A percentile compares a stretch with the other conserved stretches of the same genome.
phyloP scores from a whole-genome alignment of 306 rosid species.

The Corylus americana region DNA sequence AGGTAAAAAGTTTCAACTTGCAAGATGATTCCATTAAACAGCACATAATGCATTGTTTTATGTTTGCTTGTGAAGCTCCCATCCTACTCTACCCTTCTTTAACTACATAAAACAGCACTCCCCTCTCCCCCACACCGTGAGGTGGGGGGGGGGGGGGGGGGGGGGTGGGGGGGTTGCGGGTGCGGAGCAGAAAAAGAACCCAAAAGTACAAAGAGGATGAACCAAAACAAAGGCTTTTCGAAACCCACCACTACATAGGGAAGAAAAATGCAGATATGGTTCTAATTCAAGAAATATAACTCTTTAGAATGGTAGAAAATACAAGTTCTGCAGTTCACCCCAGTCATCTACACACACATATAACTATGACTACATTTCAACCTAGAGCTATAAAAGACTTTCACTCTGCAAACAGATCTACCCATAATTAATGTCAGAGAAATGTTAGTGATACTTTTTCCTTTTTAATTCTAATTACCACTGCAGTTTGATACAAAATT shows the following conservation, averaged over 20 bases:
- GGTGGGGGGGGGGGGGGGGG: no score
- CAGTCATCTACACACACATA: not conserved
- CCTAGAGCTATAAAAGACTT: not conserved
- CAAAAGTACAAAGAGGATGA: not conserved
- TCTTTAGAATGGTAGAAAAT: not conserved
- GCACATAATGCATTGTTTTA: not conserved
- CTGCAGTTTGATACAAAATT: not conserved
- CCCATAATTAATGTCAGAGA: not conserved
- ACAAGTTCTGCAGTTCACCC: not conserved
- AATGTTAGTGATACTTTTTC: not conserved
- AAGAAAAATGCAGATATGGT: not conserved
- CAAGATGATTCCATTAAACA: not conserved
- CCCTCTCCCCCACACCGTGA: not conserved
- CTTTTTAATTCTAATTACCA: not conserved
- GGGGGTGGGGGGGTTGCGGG: no score
- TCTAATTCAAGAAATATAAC: not conserved
- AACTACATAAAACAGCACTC: not conserved
- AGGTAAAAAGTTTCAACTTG: not conserved
- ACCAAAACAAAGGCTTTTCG: not conserved
- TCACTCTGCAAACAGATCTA: not conserved
- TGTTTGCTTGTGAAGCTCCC: not conserved
- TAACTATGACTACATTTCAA: not conserved
- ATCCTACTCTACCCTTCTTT: not conserved
- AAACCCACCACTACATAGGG: not conserved
- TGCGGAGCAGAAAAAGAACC: no score